Conservation (phyloP, 2,329 filamentous ascomycete genomes). For the Didymosphaeria variabile region DNA sequence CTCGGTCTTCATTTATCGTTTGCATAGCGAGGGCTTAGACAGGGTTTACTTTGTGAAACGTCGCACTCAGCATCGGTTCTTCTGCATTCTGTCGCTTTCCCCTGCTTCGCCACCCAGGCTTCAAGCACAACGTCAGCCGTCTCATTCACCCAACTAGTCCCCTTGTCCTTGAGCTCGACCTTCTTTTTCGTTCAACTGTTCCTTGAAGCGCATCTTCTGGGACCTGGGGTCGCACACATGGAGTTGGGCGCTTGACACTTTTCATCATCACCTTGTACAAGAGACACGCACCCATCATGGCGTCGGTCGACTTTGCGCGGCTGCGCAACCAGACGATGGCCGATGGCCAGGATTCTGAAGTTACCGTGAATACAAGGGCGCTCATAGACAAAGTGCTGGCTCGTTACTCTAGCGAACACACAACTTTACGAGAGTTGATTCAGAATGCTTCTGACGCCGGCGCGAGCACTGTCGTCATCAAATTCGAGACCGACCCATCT, state of each 20-base stretch:
- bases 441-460: slow-evolving; percentile 99
- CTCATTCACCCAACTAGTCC: neutral
- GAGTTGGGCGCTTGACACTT: neutral
- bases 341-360: slow-evolving; percentile 92
- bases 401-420: slow-evolving; percentile 95
- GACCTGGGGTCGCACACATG: neutral
- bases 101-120: slow-evolving; percentile 39
- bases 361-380: slow-evolving; percentile 96
- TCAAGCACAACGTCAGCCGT: slow-evolving; percentile 19
- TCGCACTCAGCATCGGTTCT: slow-evolving; percentile 25
- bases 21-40: slow-evolving; percentile 45
- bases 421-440: slow-evolving; percentile 86
- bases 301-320: slow-evolving; percentile 64
- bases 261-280: neutral
- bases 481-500: slow-evolving; percentile 90
- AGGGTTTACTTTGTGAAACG: slow-evolving; percentile 19
- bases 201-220: neutral
- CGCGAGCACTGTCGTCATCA: slow-evolving; percentile 87
- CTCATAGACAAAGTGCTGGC: slow-evolving; percentile 98
- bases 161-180: neutral
- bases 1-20: slow-evolving; percentile 22
- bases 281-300: slow-evolving; percentile 32
- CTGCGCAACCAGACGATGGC: slow-evolving; percentile 89
- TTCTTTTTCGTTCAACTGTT: neutral
- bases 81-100: slow-evolving; percentile 30